phyloP scores from a whole-genome alignment of 768 basidiomycete species.

The Tricholoma hemisulphureum region DNA sequence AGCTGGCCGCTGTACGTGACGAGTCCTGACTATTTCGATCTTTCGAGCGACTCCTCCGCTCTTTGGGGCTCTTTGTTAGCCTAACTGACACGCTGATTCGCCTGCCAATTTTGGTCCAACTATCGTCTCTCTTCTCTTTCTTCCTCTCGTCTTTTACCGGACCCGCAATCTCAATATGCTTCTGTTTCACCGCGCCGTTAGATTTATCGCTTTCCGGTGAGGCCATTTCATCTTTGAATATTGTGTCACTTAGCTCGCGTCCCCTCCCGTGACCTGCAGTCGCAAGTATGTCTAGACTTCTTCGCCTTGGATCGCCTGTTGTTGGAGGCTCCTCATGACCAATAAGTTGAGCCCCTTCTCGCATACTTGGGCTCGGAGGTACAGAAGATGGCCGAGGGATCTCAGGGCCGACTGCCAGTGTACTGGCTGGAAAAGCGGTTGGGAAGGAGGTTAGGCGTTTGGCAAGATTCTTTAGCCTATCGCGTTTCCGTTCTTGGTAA shows the following conservation, averaged over 20 bases:
- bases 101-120: conserved; percentile 65
- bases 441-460: conserved; percentile 53
- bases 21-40: conserved; percentile 23
- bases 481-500: conserved; percentile 73
- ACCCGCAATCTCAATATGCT: conserved; percentile 37
- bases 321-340: conserved; percentile 37
- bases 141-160: conserved; percentile 29
- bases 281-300: conserved; percentile 43
- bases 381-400: conserved; percentile 59
- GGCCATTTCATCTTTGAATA: conserved; percentile 16
- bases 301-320: conserved; percentile 37
- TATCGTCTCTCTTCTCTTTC: conserved; percentile 37
- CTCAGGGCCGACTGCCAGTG: conserved; percentile 18
- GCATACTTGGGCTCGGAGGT: conserved; percentile 40
- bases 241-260: conserved; percentile 8
- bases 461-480: conserved; percentile 72
- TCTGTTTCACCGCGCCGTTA: conserved; percentile 22
- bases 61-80: conserved; percentile 38
- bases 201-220: conserved; percentile 28
- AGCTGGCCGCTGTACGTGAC: not conserved
- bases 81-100: conserved; percentile 62
- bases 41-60: conserved; percentile 34
- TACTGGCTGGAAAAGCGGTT: conserved; percentile 6
- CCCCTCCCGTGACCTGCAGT: conserved; percentile 15
- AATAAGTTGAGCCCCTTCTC: conserved; percentile 24